phyloP scores from a whole-genome alignment of 2,329 filamentous ascomycete species.

The Verticillium alfalfae region DNA sequence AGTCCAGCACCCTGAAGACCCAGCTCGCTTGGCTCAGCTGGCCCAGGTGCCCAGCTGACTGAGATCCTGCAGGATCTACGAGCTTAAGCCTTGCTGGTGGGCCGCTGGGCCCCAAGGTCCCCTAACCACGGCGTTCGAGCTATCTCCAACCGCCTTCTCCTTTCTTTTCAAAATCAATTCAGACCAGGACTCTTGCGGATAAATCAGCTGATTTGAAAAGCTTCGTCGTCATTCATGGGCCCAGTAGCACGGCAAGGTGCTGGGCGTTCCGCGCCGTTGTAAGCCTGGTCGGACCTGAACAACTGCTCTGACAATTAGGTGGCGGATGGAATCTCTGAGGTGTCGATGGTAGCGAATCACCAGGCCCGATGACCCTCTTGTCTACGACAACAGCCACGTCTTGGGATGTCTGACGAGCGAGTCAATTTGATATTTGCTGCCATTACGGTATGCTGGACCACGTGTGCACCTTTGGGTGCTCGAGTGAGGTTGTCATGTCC shows the following conservation, averaged over 20 bases:
- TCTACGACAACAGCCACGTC: no score
- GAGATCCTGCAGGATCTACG: background rate
- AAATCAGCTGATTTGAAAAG: no score
- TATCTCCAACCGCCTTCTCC: background rate
- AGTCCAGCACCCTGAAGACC: background rate
- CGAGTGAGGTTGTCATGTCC: background rate
- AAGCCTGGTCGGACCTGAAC: no score
- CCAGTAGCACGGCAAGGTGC: no score
- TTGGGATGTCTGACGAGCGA: background rate
- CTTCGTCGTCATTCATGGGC: no score
- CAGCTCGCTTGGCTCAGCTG: background rate
- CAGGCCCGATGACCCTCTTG: no score
- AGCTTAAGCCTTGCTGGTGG: background rate
- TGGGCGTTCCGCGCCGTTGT: no score
- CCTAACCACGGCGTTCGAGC: no score
- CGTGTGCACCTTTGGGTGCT: background rate
- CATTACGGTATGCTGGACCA: background rate
- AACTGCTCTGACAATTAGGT: no score
- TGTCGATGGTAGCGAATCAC: no score
- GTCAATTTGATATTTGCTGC: background rate
- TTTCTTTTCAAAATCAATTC: background rate
- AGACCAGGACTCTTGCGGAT: no score
- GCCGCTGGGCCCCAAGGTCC: background rate
- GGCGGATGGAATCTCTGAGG: no score
- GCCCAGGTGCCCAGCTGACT: background rate